Conservation (phyloP, 768 basidiomycete species). For the Lentinus tigrinus region DNA sequence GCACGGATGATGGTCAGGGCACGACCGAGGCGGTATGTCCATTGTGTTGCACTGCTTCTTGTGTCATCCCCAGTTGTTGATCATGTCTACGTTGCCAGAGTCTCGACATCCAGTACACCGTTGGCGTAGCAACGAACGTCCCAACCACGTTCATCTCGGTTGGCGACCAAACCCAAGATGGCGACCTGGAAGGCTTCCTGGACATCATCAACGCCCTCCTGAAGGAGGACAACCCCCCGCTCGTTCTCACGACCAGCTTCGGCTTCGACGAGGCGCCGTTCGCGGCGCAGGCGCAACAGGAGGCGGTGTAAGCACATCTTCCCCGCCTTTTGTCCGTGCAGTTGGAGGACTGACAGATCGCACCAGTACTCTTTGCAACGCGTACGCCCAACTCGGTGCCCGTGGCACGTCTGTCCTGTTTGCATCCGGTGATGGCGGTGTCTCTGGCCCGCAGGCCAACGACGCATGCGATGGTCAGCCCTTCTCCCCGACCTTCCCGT, state of each 20-base stretch:
- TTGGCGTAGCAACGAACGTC: slow-evolving; percentile 35
- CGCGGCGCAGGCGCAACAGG: slow-evolving; percentile 17
- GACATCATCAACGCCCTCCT: slow-evolving; percentile 32
- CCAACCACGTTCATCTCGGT: slow-evolving; percentile 34
- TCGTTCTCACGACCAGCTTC: slow-evolving; percentile 36
- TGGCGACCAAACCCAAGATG: slow-evolving; percentile 30
- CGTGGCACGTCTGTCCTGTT: slow-evolving; percentile 38
- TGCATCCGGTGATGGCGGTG: slow-evolving; percentile 39
- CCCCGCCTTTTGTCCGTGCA: not conserved
- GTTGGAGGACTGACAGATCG: not conserved
- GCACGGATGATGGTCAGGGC: slow-evolving; percentile 36
- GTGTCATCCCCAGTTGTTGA: slow-evolving; percentile 5
- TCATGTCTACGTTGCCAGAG: slow-evolving; percentile 43
- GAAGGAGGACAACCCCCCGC: slow-evolving; percentile 24
- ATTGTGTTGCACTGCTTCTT: not conserved
- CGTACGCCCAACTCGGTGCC: slow-evolving; percentile 35
- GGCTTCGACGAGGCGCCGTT: slow-evolving; percentile 31
- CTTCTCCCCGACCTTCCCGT: slow-evolving; percentile 38
- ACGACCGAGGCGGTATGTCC: slow-evolving; percentile 26
- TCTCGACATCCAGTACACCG: slow-evolving; percentile 38
- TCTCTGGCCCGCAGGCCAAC: slow-evolving; percentile 28
- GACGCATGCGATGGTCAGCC: slow-evolving; percentile 41
- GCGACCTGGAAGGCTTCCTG: slow-evolving; percentile 32
- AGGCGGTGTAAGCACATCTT: slow-evolving; percentile 27
- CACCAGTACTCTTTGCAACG: slow-evolving; percentile 33